Conservation (phyloP, 1,284 basidiomycete genomes). For the Thelephora terrestris region DNA sequence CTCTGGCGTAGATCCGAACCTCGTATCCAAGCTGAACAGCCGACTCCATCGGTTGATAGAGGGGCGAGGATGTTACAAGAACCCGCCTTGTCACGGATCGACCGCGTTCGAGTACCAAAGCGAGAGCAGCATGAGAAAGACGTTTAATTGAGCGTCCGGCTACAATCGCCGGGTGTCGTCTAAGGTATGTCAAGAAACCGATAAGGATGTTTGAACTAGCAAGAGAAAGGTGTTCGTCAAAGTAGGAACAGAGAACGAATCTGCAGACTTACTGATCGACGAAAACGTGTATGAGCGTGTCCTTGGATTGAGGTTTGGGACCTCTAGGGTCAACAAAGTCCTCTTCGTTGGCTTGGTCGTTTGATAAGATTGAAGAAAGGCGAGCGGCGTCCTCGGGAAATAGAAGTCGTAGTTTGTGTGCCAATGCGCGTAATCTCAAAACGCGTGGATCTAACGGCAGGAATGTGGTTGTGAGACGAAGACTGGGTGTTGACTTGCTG, state of each 20-base stretch:
- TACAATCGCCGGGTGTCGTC: constrained; percentile 34
- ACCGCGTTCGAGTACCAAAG: constrained; percentile 66
- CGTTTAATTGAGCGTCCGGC: constrained; percentile 28
- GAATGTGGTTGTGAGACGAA: constrained; percentile 23
- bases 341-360: constrained; percentile 27
- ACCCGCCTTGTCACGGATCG: constrained; percentile 59
- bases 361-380: constrained; percentile 34
- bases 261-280: constrained; percentile 60
- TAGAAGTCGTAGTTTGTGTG: constrained; percentile 42
- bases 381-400: constrained; percentile 45
- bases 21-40: constrained; percentile 73
- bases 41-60: constrained; percentile 72
- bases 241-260: constrained; percentile 5
- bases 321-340: constrained; percentile 43
- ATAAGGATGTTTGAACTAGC: constrained; percentile 76
- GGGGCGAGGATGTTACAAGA: constrained; percentile 70
- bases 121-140: constrained; percentile 58
- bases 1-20: constrained; percentile 66
- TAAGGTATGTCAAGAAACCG: constrained; percentile 58
- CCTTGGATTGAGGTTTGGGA: constrained; percentile 34
- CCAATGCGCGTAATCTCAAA: constrained; percentile 40
- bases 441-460: constrained; percentile 40
- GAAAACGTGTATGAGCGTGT: constrained; percentile 71
- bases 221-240: constrained; percentile 1
- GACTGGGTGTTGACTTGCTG: constrained; percentile 34